These are phyloP conservation scores for Cercospora sp. DNA, from an alignment of 2,329 filamentous ascomycete genomes.

Conservation along the genomic window DNA sequence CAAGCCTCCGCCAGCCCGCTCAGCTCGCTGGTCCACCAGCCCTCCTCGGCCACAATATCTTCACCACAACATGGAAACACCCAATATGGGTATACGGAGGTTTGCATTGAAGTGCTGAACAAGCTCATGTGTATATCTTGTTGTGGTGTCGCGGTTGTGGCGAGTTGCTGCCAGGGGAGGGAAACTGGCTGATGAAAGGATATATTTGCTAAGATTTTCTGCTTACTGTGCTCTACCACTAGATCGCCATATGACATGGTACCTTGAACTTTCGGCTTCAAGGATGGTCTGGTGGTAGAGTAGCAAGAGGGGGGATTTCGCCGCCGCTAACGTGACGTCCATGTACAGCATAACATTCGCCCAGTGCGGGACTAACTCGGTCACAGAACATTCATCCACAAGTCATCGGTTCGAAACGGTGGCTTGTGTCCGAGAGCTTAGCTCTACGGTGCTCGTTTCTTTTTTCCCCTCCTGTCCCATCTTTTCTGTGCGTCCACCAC, in stretches of 20 bases:
- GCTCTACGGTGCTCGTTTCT: background rate
- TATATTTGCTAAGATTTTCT: background rate
- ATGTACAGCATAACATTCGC: background rate
- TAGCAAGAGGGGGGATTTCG: background rate
- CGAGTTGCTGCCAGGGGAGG: conserved; percentile 12
- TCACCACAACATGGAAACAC: conserved; percentile 8
- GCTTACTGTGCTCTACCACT: background rate
- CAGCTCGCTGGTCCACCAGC: conserved; percentile 1
- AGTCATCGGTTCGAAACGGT: background rate
- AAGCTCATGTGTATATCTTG: conserved; percentile 8
- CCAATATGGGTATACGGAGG: conserved; percentile 9
- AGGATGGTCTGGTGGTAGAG: background rate
- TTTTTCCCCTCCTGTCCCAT: background rate
- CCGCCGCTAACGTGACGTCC: background rate
- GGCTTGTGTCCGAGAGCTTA: background rate
- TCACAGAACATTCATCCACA: background rate
- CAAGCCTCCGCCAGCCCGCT: background rate
- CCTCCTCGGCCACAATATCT: conserved; percentile 3
- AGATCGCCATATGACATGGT: background rate
- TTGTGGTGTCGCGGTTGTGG: conserved; percentile 12
- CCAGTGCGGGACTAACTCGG: background rate
- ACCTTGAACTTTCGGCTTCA: background rate
- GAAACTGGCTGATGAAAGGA: background rate
- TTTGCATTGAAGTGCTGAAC: conserved; percentile 11
- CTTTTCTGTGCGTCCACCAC: background rate